phyloP scores from a whole-genome alignment of 345 rosid species.

The Eucalyptus curtisii region DNA sequence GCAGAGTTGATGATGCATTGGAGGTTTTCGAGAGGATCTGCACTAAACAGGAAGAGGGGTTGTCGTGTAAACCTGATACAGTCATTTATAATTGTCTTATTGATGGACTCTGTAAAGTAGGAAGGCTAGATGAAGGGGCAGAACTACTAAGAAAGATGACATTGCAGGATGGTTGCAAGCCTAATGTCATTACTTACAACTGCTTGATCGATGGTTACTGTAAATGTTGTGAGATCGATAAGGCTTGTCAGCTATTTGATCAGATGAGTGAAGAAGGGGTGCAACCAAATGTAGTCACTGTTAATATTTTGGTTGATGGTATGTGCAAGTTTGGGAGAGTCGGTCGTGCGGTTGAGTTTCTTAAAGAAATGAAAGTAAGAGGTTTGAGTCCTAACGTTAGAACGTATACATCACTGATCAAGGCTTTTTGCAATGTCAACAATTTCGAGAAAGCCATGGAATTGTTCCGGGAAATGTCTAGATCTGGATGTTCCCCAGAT shows the following conservation, averaged over 20 bases:
- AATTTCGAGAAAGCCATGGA: constrained; percentile 51
- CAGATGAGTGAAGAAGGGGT: constrained; percentile 46
- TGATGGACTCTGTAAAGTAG: constrained; percentile 68
- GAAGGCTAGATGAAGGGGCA: constrained; percentile 69
- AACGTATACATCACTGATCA: constrained; percentile 46
- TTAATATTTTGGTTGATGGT: constrained; percentile 52
- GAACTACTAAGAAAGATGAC: constrained; percentile 42
- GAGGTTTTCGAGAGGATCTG: constrained; percentile 32
- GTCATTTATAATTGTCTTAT: constrained; percentile 54
- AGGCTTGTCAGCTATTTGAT: constrained; percentile 34
- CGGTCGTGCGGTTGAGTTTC: constrained; percentile 34
- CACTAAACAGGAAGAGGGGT: constrained; percentile 8
- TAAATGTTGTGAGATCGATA: constrained; percentile 52
- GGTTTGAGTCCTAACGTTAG: constrained; percentile 37
- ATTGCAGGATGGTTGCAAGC: constrained; percentile 20
- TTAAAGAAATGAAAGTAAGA: constrained; percentile 35
- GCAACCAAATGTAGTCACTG: constrained; percentile 36
- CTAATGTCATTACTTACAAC: constrained; percentile 48
- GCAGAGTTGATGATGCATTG: constrained; percentile 57
- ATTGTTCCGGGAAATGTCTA: constrained; percentile 35
- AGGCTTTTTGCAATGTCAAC: constrained; percentile 47
- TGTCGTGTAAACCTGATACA: constrained; percentile 44
- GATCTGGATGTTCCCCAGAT: constrained; percentile 40
- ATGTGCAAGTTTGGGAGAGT: constrained; percentile 62
- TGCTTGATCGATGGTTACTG: constrained; percentile 66